Evolutionary conservation across 2,329 filamentous ascomycete species (phyloP), one percentile per base, ranked within the genome.

Genomic region (Penicillium glabrum): DNA sequence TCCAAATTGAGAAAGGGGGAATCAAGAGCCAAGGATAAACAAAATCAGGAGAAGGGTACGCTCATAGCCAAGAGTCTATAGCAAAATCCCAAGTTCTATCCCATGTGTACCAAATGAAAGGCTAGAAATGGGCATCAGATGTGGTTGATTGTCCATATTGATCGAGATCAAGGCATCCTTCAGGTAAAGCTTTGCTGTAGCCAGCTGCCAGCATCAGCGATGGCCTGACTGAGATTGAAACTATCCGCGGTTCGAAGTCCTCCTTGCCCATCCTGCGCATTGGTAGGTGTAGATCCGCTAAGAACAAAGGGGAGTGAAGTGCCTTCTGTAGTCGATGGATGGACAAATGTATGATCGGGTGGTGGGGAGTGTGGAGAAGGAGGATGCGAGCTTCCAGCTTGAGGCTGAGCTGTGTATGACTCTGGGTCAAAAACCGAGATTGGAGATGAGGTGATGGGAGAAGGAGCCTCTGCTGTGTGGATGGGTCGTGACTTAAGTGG

Each of bases 141-240:
- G 62, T 60, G 7, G 62, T 47, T 11, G 59, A 54, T 19, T 39
- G 56, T 7, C 16, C 46, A 24, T 51, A 46, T 35, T 58, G 62
- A 31, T 55, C 63, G 44, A 58, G 56, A 7, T 61, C 55, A 41
- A 59, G 27, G 60, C 43, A 68, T 57, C 73, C 50, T 69, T 71
- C 53, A 75, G 70, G 21, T 76, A 61, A 76, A 79, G 56, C 73
- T 77, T 50, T 77, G 69, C 37, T 72, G 73, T n/a, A 80, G 63
- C 69, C 75, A 79, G 58, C 75, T 79, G 5, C 77, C 77, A 10
- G 76, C 68, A 54, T 79, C 77, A 6, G 72, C 73, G n/a, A 80
- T 77, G 1, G 75, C 76, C 61, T 76, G 72, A 44, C 69, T 75
- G 5, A 79, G 69, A 54, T 78, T 72, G 50, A 79, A 79, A n/a